Percentiles rank a stretch among this genome's conserved stretches.
Conservation (phyloP, 192 early-diverging fungal species). For the Coemansia nantahalensis region DNA sequence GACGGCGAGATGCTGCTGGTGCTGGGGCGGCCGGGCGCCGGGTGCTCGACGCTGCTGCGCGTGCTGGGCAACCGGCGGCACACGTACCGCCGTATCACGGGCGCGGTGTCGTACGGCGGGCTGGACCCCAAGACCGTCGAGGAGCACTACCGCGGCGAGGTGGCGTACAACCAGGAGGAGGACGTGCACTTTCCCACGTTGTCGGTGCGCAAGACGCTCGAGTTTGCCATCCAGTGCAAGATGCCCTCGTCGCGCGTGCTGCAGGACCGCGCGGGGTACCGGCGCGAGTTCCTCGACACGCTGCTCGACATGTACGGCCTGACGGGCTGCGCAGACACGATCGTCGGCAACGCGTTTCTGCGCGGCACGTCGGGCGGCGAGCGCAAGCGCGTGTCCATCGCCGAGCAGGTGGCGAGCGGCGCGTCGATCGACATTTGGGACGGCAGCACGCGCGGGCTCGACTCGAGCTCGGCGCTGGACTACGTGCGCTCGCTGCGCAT, state of each 20-base stretch:
- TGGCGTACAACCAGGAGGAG: constrained; percentile 56
- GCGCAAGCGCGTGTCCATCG: constrained; percentile 61
- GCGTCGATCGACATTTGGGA: constrained; percentile 61
- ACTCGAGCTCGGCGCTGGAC: constrained; percentile 60
- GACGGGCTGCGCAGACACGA: constrained; percentile 52
- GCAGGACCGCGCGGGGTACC: constrained; percentile 60
- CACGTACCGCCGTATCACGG: constrained; percentile 56
- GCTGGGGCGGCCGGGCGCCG: constrained; percentile 66
- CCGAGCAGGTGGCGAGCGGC: constrained; percentile 57
- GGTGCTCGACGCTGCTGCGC: constrained; percentile 64
- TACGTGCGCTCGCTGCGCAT: constrained; percentile 71
- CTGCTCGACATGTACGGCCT: constrained; percentile 61
- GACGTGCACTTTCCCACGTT: constrained; percentile 76
- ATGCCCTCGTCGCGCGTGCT: constrained; percentile 63
- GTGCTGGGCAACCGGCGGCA: constrained; percentile 62
- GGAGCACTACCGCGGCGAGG: constrained; percentile 62
- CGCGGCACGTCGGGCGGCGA: constrained; percentile 70
- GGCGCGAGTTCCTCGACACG: constrained; percentile 30
- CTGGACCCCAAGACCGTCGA: constrained; percentile 58
- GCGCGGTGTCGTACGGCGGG: constrained; percentile 64
- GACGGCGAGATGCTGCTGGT: constrained; percentile 73
- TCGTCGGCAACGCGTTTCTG: constrained; percentile 58
- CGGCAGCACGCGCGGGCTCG: constrained; percentile 60
- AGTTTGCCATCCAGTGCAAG: constrained; percentile 73
- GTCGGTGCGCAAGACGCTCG: constrained; percentile 74